Base-by-base conservation (phyloP, 2,329 filamentous ascomycete species). In the Lachnellula cervina region DNA sequence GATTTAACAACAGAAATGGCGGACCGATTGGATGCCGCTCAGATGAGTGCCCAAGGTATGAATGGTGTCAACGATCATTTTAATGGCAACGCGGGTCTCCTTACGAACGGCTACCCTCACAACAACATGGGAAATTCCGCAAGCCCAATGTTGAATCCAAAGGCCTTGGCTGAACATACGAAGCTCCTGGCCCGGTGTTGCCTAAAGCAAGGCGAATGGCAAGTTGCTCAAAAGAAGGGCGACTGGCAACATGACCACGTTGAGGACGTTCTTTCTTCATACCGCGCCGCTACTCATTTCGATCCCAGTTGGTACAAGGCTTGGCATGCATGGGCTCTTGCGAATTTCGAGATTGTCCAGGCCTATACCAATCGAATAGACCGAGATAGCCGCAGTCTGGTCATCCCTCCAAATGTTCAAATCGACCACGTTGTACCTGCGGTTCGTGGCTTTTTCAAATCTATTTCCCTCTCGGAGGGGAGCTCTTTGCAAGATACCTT, bases 231-330 rank as follows among this genome's bases (percentile, higher is more conserved):
- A 53, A 88, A 95, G 70, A 87, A 88, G 68, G 88, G 91, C 51
- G 87, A 94, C 62, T 99, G 94, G 95, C 86, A 90, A 61, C 84
- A 89, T 60, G 87, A 90, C 8, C 86, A 89, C 62, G 89, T 96
- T 4, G 83, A 89, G 51, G 93, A 97, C 52, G 91, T 99, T 56
- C 77, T 99, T 23, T 81, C 84, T n/a, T 91, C 94, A 1, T 99
- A 97, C 71, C 86, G 86, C 17, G 87, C 92, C 57, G 95, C 95
- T 1, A 99, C 94, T 2, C 87, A 90, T 57, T 97, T 95, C 74
- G 96, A 99, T 70, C 87, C 90, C 35, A 86, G 87, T 59, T 99
- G 93, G 84, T 99, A 99, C 77, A 99, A 99, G 74, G 94, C 95
- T 7, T 99, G 94, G 94, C 94, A 99, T 73, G 89, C 94, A 0